Conservation (phyloP, 2,329 filamentous ascomycete genomes). For the Paraphaeosphaeria minitans region DNA sequence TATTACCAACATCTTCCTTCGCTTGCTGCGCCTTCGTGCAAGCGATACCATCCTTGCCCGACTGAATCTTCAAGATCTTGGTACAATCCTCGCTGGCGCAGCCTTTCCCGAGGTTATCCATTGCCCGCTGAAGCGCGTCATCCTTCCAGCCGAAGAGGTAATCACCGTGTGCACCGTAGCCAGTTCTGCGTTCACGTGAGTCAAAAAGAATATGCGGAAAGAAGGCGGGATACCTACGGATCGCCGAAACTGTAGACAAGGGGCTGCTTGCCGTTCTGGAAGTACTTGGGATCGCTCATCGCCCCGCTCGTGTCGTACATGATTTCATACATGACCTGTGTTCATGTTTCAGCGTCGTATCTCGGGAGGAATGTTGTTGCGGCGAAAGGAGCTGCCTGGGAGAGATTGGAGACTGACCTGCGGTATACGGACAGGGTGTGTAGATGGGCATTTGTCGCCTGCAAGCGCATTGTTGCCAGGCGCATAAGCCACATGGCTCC, state of each 20-base stretch:
- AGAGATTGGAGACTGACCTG: too few species aligned
- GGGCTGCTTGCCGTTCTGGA: slow-evolving; percentile 31
- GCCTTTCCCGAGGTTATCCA: slow-evolving; percentile 23
- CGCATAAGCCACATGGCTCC: slow-evolving; percentile 69
- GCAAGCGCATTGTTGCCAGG: slow-evolving; percentile 49
- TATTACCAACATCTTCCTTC: slow-evolving; percentile 23
- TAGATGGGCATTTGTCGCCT: slow-evolving; percentile 50
- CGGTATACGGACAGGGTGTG: slow-evolving; percentile 52
- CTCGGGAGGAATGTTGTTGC: too few species aligned
- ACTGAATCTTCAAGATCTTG: slow-evolving; percentile 23
- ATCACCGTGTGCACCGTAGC: slow-evolving; percentile 32
- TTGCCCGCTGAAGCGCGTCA: slow-evolving; percentile 25
- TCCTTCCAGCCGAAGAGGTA: slow-evolving; percentile 29
- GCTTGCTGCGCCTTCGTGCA: slow-evolving; percentile 29
- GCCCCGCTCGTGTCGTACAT: slow-evolving; percentile 48
- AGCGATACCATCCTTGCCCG: slow-evolving; percentile 25
- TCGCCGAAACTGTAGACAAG: slow-evolving; percentile 44
- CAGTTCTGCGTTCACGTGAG: slow-evolving; percentile 17
- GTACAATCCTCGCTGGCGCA: slow-evolving; percentile 26
- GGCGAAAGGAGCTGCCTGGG: too few species aligned
- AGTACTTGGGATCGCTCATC: slow-evolving; percentile 32
- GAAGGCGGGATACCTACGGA: slow-evolving; percentile 39
- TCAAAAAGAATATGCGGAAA: neutral
- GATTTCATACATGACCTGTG: slow-evolving; percentile 55
- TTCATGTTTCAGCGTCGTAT: too few species aligned